A percentile compares a stretch with the other conserved stretches of the same genome.
Conservation (phyloP, 306 rosid species). For the Vigna mungo region DNA sequence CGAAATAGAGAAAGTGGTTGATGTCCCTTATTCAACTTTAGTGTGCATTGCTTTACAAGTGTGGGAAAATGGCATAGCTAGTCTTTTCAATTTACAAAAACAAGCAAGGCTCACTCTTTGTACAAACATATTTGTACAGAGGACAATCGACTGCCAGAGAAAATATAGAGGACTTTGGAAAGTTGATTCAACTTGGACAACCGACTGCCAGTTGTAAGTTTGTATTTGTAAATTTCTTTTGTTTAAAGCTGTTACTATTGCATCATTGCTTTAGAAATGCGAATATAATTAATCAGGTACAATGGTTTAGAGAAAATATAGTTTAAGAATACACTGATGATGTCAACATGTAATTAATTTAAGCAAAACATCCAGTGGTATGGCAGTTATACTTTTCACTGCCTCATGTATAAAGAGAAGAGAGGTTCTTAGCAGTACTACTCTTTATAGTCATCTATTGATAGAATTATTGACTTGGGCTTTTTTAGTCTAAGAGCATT, state of each 20-base stretch:
- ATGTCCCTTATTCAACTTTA: conserved; percentile 38
- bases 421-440: too few species aligned
- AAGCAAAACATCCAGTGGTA: conserved; percentile 24
- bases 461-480: too few species aligned
- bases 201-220: conserved; percentile 70
- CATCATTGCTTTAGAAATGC: conserved; percentile 12
- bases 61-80: not conserved
- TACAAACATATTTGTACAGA: not conserved
- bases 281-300: not conserved
- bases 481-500: too few species aligned
- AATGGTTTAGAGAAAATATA: conserved; percentile 10
- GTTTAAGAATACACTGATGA: conserved; percentile 1
- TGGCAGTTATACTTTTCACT: not conserved
- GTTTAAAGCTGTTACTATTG: conserved; percentile 18
- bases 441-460: too few species aligned
- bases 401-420: too few species aligned
- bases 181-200: too few species aligned
- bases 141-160: too few species aligned
- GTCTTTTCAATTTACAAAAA: conserved; percentile 15
- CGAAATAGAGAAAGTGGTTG: conserved; percentile 7
- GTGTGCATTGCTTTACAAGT: not conserved
- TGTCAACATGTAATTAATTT: not conserved
- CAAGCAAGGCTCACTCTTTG: conserved; percentile 29
- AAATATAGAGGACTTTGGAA: too few species aligned
- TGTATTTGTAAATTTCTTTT: conserved; percentile 26